These are phyloP conservation scores for Emergomyces africanus DNA, from an alignment of 2,329 filamentous ascomycete species.

Conservation along the genomic window DNA sequence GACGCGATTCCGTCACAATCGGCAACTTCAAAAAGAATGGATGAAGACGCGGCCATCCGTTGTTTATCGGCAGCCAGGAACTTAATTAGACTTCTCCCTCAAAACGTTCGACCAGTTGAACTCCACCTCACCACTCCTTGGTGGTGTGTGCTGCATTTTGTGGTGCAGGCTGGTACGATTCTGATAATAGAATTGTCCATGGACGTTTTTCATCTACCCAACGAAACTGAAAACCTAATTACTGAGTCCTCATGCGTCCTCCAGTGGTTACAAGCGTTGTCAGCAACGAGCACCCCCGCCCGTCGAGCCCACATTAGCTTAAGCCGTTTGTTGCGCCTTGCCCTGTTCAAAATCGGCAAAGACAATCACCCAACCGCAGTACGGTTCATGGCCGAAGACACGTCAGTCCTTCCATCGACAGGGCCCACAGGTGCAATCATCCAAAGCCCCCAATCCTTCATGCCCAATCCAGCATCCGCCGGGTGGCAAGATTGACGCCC, in stretches of 20 bases:
- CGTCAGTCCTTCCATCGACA: background rate
- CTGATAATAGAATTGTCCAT: conserved; percentile 26
- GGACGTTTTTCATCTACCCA: conserved; percentile 14
- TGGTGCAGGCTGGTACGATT: conserved; percentile 27
- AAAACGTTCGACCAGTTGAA: conserved; percentile 14
- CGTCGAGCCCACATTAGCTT: conserved; percentile 15
- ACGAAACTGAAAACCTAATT: conserved; percentile 16
- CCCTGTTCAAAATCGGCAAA: conserved; percentile 4
- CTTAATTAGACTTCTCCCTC: conserved; percentile 22
- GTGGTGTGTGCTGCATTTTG: conserved; percentile 29
- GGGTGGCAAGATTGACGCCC: background rate
- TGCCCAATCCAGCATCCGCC: background rate
- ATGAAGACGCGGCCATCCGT: conserved; percentile 17
- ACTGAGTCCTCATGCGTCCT: conserved; percentile 20
- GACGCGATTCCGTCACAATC: conserved; percentile 20
- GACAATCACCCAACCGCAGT: background rate
- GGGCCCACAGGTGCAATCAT: background rate
- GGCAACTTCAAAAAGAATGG: conserved; percentile 18
- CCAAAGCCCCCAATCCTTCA: background rate
- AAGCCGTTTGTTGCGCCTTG: conserved; percentile 7
- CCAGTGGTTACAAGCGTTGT: conserved; percentile 22
- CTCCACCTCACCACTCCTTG: conserved; percentile 25
- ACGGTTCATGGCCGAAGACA: background rate
- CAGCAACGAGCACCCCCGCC: conserved; percentile 18
- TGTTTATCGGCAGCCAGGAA: conserved; percentile 24